These are phyloP conservation scores for Wickerhamomyces queroliae DNA, from an alignment of 805 yeast species.

Conservation along the genomic window DNA sequence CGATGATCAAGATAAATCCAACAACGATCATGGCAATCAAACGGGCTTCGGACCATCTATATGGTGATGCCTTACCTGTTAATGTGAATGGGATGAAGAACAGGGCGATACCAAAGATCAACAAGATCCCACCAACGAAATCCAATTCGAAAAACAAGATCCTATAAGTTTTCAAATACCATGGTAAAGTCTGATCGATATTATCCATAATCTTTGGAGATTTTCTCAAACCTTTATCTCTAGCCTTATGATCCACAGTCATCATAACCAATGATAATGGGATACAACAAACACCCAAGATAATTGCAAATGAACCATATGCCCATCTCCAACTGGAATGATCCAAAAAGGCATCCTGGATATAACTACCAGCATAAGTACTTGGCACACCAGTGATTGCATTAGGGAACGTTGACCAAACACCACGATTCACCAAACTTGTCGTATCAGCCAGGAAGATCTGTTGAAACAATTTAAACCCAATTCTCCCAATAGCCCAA, in stretches of 20 bases:
- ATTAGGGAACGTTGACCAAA: constrained; percentile 31
- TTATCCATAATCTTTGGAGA: constrained; percentile 6
- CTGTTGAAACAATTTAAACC: constrained; percentile 29
- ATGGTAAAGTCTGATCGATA: constrained; percentile 12
- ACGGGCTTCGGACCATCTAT: constrained; percentile 19
- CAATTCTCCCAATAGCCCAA: constrained; percentile 31
- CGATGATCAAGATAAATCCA: constrained; percentile 15
- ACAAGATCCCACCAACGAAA: constrained; percentile 17
- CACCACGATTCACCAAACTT: constrained; percentile 30
- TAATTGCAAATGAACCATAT: constrained; percentile 38
- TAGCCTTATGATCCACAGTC: constrained; percentile 15
- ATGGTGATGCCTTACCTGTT: constrained; percentile 18
- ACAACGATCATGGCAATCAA: constrained; percentile 20
- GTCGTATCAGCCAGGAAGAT: constrained; percentile 34
- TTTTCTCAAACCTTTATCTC: constrained; percentile 6
- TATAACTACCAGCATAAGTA: constrained; percentile 21
- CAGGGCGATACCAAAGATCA: constrained; percentile 18
- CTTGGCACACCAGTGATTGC: constrained; percentile 23
- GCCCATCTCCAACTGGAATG: constrained; percentile 44
- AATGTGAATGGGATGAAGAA: constrained; percentile 25
- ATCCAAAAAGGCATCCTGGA: constrained; percentile 25
- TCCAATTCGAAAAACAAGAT: constrained; percentile 17
- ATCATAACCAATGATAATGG: constrained; percentile 20
- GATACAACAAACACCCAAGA: constrained; percentile 19
- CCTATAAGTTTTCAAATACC: constrained; percentile 7